phyloP scores from a whole-genome alignment of 202 grass and related monocot genomes.

The Zizania palustris region DNA sequence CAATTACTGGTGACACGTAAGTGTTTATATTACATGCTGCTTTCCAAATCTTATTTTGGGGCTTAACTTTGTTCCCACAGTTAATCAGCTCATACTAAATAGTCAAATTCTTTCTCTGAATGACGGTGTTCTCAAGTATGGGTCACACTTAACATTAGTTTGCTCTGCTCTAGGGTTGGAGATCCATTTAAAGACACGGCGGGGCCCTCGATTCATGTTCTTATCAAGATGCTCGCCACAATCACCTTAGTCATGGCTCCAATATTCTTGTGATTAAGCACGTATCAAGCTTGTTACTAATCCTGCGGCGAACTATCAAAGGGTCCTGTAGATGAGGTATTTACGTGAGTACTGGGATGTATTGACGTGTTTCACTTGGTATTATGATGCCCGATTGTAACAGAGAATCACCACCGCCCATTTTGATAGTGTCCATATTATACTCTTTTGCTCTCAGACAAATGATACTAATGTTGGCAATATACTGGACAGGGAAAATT shows the following conservation, averaged over 20 bases:
- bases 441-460: conserved; percentile 15
- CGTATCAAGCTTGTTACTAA: conserved; percentile 35
- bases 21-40: conserved; percentile 40
- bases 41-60: conserved; percentile 16
- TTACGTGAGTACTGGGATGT: conserved; percentile 38
- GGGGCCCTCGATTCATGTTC: conserved; percentile 89
- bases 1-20: conserved; percentile 96
- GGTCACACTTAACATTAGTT: not conserved
- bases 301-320: conserved; percentile 34
- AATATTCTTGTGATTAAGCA: conserved; percentile 79
- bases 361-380: conserved; percentile 25
- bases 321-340: conserved; percentile 40
- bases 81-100: conserved; percentile 7
- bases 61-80: not conserved
- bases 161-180: conserved; percentile 74
- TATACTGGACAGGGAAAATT: conserved; percentile 5
- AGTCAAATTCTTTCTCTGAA: not conserved
- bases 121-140: not conserved
- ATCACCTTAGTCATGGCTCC: conserved; percentile 99
- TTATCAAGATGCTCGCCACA: conserved; percentile 98
- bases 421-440: conserved; percentile 31
- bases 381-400: not conserved
- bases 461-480: conserved; percentile 16
- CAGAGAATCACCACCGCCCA: conserved; percentile 21
- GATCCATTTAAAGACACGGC: conserved; percentile 99